Evolutionary conservation across 2,329 filamentous ascomycete genomes (phyloP).

Genomic region (Phialophora verrucosa): DNA sequence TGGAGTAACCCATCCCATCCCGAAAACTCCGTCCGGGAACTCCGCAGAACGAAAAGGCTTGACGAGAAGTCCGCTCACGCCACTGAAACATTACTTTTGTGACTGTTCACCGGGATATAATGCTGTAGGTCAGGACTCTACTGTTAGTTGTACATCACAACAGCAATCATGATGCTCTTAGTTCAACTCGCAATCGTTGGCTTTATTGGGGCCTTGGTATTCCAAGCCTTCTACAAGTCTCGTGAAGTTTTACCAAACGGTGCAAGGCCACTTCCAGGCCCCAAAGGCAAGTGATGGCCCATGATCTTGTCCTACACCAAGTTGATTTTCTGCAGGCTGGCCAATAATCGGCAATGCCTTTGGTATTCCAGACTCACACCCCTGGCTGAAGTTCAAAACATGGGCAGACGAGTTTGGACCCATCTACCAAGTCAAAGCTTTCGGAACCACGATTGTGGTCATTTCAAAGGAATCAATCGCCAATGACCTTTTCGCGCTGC

Average conservation of each 20-base stretch:
- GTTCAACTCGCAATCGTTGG: conserved; percentile 4
- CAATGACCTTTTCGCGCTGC: conserved; percentile 50
- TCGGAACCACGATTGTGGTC: conserved; percentile 47
- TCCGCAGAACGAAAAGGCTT: not conserved
- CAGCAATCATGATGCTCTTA: not conserved
- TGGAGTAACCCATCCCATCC: not conserved
- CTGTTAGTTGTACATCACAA: not conserved
- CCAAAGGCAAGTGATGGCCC: conserved; percentile 17
- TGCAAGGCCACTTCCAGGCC: conserved; percentile 23
- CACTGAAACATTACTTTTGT: too few species aligned
- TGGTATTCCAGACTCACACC: conserved; percentile 23
- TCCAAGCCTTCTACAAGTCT: conserved; percentile 14
- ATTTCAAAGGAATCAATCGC: conserved; percentile 50
- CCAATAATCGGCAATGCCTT: conserved; percentile 26
- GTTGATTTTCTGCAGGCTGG: conserved; percentile 16
- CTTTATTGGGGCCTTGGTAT: conserved; percentile 9
- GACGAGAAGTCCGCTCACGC: too few species aligned
- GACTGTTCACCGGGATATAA: conserved; percentile 1
- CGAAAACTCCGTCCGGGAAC: conserved; percentile 7
- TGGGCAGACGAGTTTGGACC: conserved; percentile 48
- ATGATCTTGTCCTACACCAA: not conserved
- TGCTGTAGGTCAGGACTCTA: not conserved
- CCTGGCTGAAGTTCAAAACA: conserved; percentile 52
- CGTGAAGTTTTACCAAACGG: conserved; percentile 14
- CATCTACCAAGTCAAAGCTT: conserved; percentile 54